Evolutionary conservation across 2,329 filamentous ascomycete genomes (phyloP).

Genomic region (Fusarium falciforme): DNA sequence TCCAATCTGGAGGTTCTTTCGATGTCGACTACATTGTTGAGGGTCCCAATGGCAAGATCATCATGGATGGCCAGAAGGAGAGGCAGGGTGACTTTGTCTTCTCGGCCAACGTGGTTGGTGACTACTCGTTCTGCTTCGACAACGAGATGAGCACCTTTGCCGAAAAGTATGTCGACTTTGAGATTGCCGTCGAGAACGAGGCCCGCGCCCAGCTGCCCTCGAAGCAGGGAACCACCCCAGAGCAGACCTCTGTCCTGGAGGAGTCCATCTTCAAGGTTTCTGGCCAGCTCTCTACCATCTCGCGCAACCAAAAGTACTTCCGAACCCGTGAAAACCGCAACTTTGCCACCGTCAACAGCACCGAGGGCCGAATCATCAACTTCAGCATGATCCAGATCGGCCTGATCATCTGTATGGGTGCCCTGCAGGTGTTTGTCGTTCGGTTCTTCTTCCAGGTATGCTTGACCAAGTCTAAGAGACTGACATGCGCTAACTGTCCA

Average conservation of each 20-base stretch:
- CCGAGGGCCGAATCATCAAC: slow-evolving; percentile 95
- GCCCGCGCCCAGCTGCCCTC: slow-evolving; percentile 82
- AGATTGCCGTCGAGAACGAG: slow-evolving; percentile 97
- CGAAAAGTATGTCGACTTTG: slow-evolving; percentile 98
- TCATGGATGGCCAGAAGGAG: slow-evolving; percentile 89
- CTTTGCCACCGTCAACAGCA: slow-evolving; percentile 97
- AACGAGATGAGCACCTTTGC: slow-evolving; percentile 98
- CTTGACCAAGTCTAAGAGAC: background rate
- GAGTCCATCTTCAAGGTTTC: slow-evolving; percentile 97
- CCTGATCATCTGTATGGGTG: slow-evolving; percentile 95
- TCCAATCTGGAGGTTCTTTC: slow-evolving; percentile 98
- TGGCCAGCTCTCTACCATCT: slow-evolving; percentile 91
- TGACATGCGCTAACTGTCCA: slow-evolving; percentile 17
- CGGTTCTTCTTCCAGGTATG: slow-evolving; percentile 96
- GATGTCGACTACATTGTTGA: slow-evolving; percentile 94
- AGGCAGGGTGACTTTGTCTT: slow-evolving; percentile 98
- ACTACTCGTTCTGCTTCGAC: slow-evolving; percentile 98
- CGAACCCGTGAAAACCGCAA: slow-evolving; percentile 98
- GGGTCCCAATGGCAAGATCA: slow-evolving; percentile 82
- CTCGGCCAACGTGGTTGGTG: slow-evolving; percentile 86
- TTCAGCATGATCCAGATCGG: slow-evolving; percentile 93
- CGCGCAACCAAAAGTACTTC: slow-evolving; percentile 99
- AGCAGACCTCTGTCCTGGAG: slow-evolving; percentile 89
- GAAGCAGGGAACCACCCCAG: slow-evolving; percentile 87
- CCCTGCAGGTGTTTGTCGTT: slow-evolving; percentile 95